A percentile compares a stretch with the other conserved stretches of the same genome.
phyloP scores from a whole-genome alignment of 805 yeast species.

The Candida piceae region DNA sequence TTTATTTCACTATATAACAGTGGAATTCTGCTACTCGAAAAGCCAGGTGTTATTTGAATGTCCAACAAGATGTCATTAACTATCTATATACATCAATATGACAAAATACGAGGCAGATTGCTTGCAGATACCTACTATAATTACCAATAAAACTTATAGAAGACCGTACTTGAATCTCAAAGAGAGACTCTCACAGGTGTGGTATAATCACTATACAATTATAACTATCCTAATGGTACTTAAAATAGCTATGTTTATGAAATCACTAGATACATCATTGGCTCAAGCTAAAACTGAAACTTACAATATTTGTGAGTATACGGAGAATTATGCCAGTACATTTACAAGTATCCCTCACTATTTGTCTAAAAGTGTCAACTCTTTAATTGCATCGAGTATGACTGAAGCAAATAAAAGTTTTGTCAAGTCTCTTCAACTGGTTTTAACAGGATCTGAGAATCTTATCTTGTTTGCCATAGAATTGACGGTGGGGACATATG shows the following conservation, averaged over 20 bases:
- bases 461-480: constrained; percentile 63
- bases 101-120: too few species aligned
- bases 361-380: constrained; percentile 50
- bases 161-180: constrained; percentile 40
- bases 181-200: constrained; percentile 58
- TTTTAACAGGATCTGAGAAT: constrained; percentile 53
- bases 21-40: not conserved
- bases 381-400: constrained; percentile 42
- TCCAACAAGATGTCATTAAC: not conserved
- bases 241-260: constrained; percentile 55
- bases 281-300: constrained; percentile 35
- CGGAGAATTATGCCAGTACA: constrained; percentile 35
- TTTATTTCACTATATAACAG: too few species aligned
- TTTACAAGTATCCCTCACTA: constrained; percentile 50
- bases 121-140: not conserved
- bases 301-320: constrained; percentile 39
- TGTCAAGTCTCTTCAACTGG: constrained; percentile 36
- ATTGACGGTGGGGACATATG: constrained; percentile 77
- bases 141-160: constrained; percentile 11
- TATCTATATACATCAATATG: too few species aligned
- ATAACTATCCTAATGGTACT: constrained; percentile 48
- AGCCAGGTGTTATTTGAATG: not conserved
- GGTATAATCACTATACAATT: constrained; percentile 63
- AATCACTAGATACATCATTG: constrained; percentile 40
- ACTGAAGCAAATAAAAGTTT: constrained; percentile 45